Conservation (phyloP, 2,329 filamentous ascomycete genomes). For the Colletotrichum shisoi region DNA sequence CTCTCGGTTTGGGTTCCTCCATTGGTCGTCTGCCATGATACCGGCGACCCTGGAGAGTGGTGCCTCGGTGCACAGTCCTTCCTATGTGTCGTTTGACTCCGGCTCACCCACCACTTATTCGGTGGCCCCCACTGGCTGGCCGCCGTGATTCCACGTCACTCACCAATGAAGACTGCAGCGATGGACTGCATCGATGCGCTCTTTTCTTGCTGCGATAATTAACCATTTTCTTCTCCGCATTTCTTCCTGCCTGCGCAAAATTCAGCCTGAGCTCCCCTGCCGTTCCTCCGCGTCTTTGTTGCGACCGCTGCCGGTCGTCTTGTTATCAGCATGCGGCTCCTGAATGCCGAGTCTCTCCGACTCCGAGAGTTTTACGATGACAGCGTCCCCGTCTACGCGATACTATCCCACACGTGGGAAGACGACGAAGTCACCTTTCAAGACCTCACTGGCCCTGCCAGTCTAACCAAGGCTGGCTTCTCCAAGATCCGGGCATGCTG, state of each 20-base stretch:
- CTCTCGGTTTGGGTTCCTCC: too few relatives aligned
- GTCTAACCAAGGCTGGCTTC: constrained; percentile 31
- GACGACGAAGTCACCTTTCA: constrained; percentile 44
- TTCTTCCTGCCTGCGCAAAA: neutral
- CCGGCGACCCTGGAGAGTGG: too few relatives aligned
- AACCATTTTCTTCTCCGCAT: neutral
- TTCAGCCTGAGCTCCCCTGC: neutral
- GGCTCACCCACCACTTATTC: too few relatives aligned
- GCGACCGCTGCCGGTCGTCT: neutral
- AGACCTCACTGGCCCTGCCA: constrained; percentile 4
- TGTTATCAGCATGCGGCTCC: constrained; percentile 42
- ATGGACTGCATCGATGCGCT: too few relatives aligned
- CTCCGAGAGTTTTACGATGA: constrained; percentile 40
- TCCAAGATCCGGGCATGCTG: constrained; percentile 42
- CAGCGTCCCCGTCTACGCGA: constrained; percentile 45
- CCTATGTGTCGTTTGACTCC: too few relatives aligned
- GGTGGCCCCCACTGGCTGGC: neutral
- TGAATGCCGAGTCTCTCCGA: constrained; percentile 40
- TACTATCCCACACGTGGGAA: constrained; percentile 48
- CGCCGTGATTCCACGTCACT: neutral
- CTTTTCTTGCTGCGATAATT: too few relatives aligned
- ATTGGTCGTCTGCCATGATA: neutral
- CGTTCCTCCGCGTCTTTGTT: too few relatives aligned
- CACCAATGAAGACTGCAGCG: neutral
- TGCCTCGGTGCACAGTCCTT: too few relatives aligned